Evolutionary conservation across 1,284 basidiomycete genomes (phyloP).

Genomic region (Anthracocystis setariae): DNA sequence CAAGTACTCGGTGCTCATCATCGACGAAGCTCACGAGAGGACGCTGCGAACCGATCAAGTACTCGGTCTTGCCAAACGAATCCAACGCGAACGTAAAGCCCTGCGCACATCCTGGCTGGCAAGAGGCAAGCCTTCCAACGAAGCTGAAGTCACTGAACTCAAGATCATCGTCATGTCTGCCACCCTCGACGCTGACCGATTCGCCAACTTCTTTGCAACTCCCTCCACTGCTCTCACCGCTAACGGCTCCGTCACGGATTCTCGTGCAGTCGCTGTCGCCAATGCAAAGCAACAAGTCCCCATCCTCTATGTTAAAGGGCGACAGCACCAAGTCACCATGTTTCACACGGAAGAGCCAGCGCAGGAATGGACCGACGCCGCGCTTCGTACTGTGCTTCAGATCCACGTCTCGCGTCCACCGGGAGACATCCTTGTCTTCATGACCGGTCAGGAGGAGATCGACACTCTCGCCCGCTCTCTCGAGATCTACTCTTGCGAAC

Average conservation of each 20-base stretch:
- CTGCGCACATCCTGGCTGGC: constrained; percentile 65
- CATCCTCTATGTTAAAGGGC: constrained; percentile 88
- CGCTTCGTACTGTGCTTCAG: constrained; percentile 87
- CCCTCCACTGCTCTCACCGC: constrained; percentile 30
- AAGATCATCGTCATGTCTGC: constrained; percentile 98
- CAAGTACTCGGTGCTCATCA: constrained; percentile 86
- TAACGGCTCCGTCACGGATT: neutral
- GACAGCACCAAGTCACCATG: constrained; percentile 83
- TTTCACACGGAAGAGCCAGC: constrained; percentile 77
- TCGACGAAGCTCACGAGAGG: constrained; percentile 97
- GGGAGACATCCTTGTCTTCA: constrained; percentile 92
- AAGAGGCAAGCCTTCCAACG: constrained; percentile 59
- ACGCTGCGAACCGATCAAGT: constrained; percentile 93
- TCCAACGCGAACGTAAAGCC: constrained; percentile 71
- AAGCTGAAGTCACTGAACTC: constrained; percentile 70
- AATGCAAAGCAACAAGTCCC: constrained; percentile 71
- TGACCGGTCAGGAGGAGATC: constrained; percentile 98
- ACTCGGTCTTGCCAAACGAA: constrained; percentile 83
- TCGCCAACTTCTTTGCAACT: constrained; percentile 83
- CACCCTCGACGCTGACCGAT: constrained; percentile 92
- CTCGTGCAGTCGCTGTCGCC: neutral
- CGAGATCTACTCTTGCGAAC: constrained; percentile 48
- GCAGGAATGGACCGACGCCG: constrained; percentile 87
- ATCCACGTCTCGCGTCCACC: constrained; percentile 82
- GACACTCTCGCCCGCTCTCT: constrained; percentile 75